These are phyloP conservation scores for Ogataea thermomethanolica DNA, from an alignment of 805 yeast species.

Conservation along the genomic window DNA sequence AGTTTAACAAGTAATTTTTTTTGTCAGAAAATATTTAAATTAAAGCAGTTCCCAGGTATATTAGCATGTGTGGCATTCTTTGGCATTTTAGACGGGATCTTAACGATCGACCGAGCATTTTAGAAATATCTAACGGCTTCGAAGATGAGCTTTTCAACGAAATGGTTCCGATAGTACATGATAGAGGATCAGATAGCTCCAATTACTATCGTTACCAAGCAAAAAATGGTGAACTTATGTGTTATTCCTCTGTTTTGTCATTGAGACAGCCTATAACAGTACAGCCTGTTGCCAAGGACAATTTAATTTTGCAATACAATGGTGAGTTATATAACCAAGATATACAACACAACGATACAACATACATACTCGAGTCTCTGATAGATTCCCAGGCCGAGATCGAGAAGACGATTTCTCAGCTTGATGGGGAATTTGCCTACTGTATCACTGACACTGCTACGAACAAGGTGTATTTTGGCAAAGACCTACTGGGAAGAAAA, in stretches of 20 bases:
- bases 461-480: slow-evolving; percentile 62
- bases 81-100: slow-evolving; percentile 27
- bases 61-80: slow-evolving; percentile 56
- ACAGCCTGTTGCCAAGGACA: slow-evolving; percentile 56
- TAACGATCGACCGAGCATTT: not conserved
- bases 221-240: slow-evolving; percentile 28
- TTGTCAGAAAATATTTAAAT: not conserved
- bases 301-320: slow-evolving; percentile 67
- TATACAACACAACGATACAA: slow-evolving; percentile 61
- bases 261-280: slow-evolving; percentile 71
- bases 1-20: not conserved
- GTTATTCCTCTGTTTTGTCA: slow-evolving; percentile 73
- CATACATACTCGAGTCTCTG: slow-evolving; percentile 42
- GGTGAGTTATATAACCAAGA: slow-evolving; percentile 81
- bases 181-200: slow-evolving; percentile 65
- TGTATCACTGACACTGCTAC: slow-evolving; percentile 43
- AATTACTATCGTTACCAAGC: slow-evolving; percentile 22
- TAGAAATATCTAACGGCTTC: no score
- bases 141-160: slow-evolving; percentile 26
- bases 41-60: not conserved
- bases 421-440: slow-evolving; percentile 86
- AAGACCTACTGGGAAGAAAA: slow-evolving; percentile 80
- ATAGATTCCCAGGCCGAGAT: slow-evolving; percentile 33
- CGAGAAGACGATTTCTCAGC: slow-evolving; percentile 35
- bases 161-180: slow-evolving; percentile 43